Evolutionary conservation across 169 alveolate species (phyloP), one percentile per base, ranked within the genome.

Genomic region (Cryptosporidium felis): DNA sequence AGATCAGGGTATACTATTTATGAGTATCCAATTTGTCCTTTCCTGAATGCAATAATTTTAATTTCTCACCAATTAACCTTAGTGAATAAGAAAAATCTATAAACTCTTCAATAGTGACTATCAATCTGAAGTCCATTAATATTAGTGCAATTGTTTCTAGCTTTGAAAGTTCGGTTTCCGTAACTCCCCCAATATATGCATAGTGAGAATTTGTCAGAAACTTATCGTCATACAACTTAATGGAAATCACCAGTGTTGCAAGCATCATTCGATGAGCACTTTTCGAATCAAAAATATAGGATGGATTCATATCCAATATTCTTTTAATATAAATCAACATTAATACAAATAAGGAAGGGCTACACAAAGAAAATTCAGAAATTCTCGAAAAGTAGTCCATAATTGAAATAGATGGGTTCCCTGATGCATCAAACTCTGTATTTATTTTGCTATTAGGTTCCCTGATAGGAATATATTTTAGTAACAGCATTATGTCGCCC

Each of bases 181-280:
- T 38, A 53, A 74, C 67, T 12, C 85, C 85, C 10, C 85, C 85
- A 18, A 74, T 42, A 10, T 74, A 56, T 28, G 85, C 65, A 53
- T 51, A 74, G 36, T 49, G 49, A 12, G 74, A 9, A 56, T 74
- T 51, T 12, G 85, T 28, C 41, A 74, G 26, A 16, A 74, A 34
- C 53, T 74, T 74, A 42, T 74, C 85, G 45, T 74, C 85, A 38
- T 53, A 74, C 12, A 74, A 21, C 23, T 74, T 74, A 18, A 74
- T 59, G 1, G 74, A 49, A 36, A 74, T 38, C 1, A 74, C 46
- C 16, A 74, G 32, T 53, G 74, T 74, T 16, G 85, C 49, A 8
- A 74, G 60, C 67, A 74, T 49, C 3, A 74, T 21, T 12, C 85
- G 26, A 36, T 74, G 85, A 3, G 85, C 85, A 36, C 32, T 74